Conservation (phyloP, 2,329 filamentous ascomycete genomes). For the Shiraia bambusicola region DNA sequence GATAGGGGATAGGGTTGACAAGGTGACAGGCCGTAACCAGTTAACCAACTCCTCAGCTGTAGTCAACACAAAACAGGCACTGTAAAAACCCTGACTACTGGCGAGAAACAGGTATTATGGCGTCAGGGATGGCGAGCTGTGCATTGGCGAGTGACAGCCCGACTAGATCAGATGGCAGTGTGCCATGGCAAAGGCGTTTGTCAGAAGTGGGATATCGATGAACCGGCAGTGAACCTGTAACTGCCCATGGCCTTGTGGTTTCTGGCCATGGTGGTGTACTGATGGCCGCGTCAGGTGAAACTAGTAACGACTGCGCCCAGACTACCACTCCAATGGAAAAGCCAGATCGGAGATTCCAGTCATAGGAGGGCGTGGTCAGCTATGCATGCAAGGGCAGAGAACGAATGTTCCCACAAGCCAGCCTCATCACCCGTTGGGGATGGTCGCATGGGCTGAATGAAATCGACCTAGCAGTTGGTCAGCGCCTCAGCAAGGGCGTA, state of each 20-base stretch:
- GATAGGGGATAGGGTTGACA: too few species aligned
- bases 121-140: conserved; percentile 9
- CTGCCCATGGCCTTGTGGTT: conserved; percentile 1
- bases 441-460: conserved; percentile 16
- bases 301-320: conserved; percentile 4
- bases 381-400: conserved; percentile 14
- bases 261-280: conserved; percentile 25
- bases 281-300: conserved; percentile 28
- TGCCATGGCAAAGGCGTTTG: conserved; percentile 3
- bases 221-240: conserved; percentile 6
- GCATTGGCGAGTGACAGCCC: conserved; percentile 11
- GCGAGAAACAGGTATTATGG: conserved; percentile 8
- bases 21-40: neutral
- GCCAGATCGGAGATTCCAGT: neutral
- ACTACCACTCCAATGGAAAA: neutral
- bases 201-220: neutral
- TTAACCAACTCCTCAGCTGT: conserved; percentile 1
- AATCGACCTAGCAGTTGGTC: conserved; percentile 21
- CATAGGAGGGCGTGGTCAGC: conserved; percentile 8
- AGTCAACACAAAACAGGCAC: conserved; percentile 8
- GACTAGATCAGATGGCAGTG: conserved; percentile 14
- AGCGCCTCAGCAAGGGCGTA: conserved; percentile 18
- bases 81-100: conserved; percentile 3
- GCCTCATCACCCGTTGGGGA: conserved; percentile 14
- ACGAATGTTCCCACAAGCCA: conserved; percentile 34